These are phyloP conservation scores for Ganoderma lingzhi DNA, from an alignment of 1,284 basidiomycete species.

Conservation along the genomic window DNA sequence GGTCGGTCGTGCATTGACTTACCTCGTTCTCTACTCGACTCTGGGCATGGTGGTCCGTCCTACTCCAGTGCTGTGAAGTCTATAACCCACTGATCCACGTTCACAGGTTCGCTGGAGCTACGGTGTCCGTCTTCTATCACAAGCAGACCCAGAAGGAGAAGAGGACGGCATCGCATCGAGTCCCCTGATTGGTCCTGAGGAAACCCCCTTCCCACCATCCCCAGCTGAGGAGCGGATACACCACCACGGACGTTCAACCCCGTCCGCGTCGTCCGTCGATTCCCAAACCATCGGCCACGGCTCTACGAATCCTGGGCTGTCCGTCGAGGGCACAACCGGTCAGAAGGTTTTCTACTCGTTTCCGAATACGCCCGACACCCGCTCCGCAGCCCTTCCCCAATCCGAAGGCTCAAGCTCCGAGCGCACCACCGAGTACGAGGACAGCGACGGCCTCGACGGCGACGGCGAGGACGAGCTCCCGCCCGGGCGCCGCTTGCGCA, in stretches of 20 bases:
- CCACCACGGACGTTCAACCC: slow-evolving; percentile 29
- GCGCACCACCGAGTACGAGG: slow-evolving; percentile 42
- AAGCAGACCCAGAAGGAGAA: slow-evolving; percentile 62
- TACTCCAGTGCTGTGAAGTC: not conserved
- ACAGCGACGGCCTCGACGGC: slow-evolving; percentile 37
- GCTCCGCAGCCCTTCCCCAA: slow-evolving; percentile 17
- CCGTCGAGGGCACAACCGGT: slow-evolving; percentile 29
- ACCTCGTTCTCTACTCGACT: slow-evolving; percentile 92
- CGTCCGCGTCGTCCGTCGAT: slow-evolving; percentile 31
- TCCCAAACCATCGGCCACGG: slow-evolving; percentile 24
- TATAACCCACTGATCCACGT: not conserved
- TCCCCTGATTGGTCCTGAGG: slow-evolving; percentile 39
- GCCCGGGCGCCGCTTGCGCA: slow-evolving; percentile 31
- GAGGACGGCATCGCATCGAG: slow-evolving; percentile 33
- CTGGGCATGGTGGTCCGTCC: slow-evolving; percentile 88
- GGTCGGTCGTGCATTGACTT: slow-evolving; percentile 92
- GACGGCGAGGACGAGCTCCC: slow-evolving; percentile 50
- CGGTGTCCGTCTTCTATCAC: slow-evolving; percentile 81
- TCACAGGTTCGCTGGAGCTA: slow-evolving; percentile 88
- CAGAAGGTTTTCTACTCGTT: slow-evolving; percentile 64
- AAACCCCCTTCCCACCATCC: slow-evolving; percentile 37
- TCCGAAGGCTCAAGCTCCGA: slow-evolving; percentile 24
- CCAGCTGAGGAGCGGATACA: slow-evolving; percentile 34
- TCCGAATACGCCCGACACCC: slow-evolving; percentile 61
- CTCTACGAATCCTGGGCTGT: slow-evolving; percentile 22